phyloP scores from a whole-genome alignment of 1,139 yeast species.

The Yamadazyma membranifaciens region DNA sequence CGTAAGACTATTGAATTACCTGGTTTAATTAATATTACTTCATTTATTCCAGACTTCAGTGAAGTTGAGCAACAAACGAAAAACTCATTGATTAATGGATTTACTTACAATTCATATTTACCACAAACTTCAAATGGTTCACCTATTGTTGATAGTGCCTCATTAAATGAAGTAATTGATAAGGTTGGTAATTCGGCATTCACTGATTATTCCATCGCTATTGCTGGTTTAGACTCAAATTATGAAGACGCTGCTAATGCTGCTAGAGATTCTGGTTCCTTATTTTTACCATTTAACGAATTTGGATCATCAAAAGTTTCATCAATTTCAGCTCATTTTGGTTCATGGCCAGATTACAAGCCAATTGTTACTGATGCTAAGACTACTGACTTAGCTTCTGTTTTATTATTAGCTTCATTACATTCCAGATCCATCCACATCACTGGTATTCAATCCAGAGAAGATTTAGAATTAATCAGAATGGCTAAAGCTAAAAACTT shows the following conservation, averaged over 20 bases:
- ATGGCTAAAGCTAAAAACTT: conserved; percentile 84
- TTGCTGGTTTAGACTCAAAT: conserved; percentile 79
- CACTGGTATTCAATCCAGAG: conserved; percentile 77
- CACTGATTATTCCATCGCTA: conserved; percentile 80
- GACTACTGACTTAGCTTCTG: conserved; percentile 88
- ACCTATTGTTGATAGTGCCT: conserved; percentile 51
- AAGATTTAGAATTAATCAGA: conserved; percentile 79
- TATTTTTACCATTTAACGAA: conserved; percentile 79
- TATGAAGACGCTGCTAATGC: conserved; percentile 61
- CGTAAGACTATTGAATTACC: conserved; percentile 82
- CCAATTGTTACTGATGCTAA: conserved; percentile 92
- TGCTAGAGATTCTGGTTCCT: conserved; percentile 68
- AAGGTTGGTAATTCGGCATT: conserved; percentile 58
- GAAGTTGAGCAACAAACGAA: conserved; percentile 68
- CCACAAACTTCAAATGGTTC: conserved; percentile 70
- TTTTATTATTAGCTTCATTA: conserved; percentile 83
- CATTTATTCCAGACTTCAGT: conserved; percentile 72
- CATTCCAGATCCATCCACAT: conserved; percentile 85
- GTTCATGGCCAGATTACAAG: conserved; percentile 80
- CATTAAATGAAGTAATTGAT: conserved; percentile 64
- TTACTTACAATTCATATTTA: conserved; percentile 79
- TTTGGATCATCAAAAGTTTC: conserved; percentile 69
- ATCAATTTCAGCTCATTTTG: conserved; percentile 73
- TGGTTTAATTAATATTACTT: conserved; percentile 79
- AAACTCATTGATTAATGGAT: conserved; percentile 79